Conservation (phyloP, 1,284 basidiomycete genomes). For the Porogramme epimiltina region DNA sequence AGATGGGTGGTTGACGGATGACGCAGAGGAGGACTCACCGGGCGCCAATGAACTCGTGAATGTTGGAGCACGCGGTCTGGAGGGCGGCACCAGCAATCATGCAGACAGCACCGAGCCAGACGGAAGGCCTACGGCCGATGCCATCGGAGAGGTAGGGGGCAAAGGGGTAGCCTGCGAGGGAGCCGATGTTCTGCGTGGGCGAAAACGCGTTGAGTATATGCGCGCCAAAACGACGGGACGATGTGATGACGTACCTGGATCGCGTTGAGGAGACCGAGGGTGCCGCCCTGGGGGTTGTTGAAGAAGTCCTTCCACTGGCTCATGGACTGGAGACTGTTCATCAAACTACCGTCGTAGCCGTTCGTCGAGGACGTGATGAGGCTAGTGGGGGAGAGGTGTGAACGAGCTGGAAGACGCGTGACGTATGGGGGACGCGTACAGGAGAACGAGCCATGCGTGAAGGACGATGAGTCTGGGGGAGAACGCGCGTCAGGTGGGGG, state of each 20-base stretch:
- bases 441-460: slow-evolving; percentile 68
- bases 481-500: slow-evolving; percentile 10
- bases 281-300: slow-evolving; percentile 50
- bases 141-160: slow-evolving; percentile 72
- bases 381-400: slow-evolving; percentile 33
- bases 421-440: slow-evolving; percentile 43
- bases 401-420: not conserved
- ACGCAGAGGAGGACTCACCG: slow-evolving; percentile 40
- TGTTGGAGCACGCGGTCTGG: slow-evolving; percentile 70
- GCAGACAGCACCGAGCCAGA: slow-evolving; percentile 62
- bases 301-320: slow-evolving; percentile 64
- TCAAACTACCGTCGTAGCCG: slow-evolving; percentile 77
- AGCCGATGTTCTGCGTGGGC: slow-evolving; percentile 62
- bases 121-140: slow-evolving; percentile 62
- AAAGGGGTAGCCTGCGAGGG: slow-evolving; percentile 66
- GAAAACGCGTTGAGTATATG: slow-evolving; percentile 3
- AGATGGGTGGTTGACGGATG: slow-evolving; percentile 2
- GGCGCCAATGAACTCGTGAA: slow-evolving; percentile 82
- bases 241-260: slow-evolving; percentile 55
- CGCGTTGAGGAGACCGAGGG: slow-evolving; percentile 73
- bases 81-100: slow-evolving; percentile 70
- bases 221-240: not conserved
- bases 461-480: slow-evolving; percentile 55
- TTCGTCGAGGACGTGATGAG: slow-evolving; percentile 78
- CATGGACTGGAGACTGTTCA: slow-evolving; percentile 75